These are phyloP conservation scores for Lepraria neglecta DNA, from an alignment of 495 filamentous ascomycete species.

Conservation along the genomic window DNA sequence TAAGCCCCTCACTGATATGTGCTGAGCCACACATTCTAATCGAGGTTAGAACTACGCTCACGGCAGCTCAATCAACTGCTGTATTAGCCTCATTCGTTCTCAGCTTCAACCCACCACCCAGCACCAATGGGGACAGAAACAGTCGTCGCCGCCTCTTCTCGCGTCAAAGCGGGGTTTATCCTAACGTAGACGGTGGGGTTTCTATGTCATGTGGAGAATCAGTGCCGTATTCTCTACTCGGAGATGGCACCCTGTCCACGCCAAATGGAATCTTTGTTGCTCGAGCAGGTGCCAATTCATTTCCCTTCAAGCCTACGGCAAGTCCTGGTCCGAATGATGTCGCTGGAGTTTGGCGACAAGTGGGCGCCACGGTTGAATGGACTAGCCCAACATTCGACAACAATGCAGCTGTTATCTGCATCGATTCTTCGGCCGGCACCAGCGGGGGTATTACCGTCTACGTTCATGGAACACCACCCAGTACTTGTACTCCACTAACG, in stretches of 20 bases:
- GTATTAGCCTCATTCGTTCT: neutral
- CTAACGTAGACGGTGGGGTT: constrained; percentile 1
- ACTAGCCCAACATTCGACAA: too few relatives aligned
- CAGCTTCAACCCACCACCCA: neutral
- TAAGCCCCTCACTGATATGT: neutral
- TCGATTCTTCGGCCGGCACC: too few relatives aligned
- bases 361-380: too few relatives aligned
- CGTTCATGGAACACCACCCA: too few relatives aligned
- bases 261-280: neutral
- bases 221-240: neutral
- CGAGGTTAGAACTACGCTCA: neutral
- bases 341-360: neutral
- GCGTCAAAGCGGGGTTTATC: neutral
- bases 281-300: neutral
- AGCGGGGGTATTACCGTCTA: too few relatives aligned
- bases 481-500: too few relatives aligned
- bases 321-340: neutral
- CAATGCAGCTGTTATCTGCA: too few relatives aligned
- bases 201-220: neutral
- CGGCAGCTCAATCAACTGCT: neutral
- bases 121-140: too few relatives aligned
- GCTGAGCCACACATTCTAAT: neutral
- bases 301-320: neutral
- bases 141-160: too few relatives aligned
- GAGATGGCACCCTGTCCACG: constrained; percentile 9